phyloP scores from a whole-genome alignment of 2,329 filamentous ascomycete species.

The Penicillium sp. region DNA sequence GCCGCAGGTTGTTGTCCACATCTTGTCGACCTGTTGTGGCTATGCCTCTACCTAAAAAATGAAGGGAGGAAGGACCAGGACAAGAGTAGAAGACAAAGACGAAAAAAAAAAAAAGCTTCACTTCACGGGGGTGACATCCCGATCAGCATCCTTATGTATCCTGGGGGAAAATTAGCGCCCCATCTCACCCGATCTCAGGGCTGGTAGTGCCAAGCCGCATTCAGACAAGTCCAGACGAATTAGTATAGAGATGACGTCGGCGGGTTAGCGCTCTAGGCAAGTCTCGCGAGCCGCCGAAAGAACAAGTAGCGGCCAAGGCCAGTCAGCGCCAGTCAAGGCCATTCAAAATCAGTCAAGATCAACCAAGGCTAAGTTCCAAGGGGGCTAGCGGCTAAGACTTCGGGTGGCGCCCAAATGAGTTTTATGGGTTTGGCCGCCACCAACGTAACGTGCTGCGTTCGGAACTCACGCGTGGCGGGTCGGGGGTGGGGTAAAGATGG shows the following conservation, averaged over 20 bases:
- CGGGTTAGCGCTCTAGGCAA: conserved; percentile 4
- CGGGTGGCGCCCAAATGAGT: neutral
- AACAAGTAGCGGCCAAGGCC: neutral
- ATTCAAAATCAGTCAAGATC: neutral
- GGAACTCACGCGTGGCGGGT: neutral
- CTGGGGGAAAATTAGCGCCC: neutral
- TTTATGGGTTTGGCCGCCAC: neutral
- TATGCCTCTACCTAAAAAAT: neutral
- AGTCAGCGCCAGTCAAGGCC: neutral
- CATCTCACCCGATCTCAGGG: neutral
- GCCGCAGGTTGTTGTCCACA: conserved; percentile 30
- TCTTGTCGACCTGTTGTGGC: conserved; percentile 14
- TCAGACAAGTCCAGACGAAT: conserved; percentile 1
- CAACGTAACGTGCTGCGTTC: neutral
- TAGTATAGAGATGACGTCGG: conserved; percentile 5
- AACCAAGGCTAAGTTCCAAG: neutral
- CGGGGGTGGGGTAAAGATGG: neutral
- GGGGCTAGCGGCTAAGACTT: conserved; percentile 2
- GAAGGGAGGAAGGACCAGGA: conserved; percentile 2
- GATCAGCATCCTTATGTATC: conserved; percentile 1
- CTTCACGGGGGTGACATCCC: neutral
- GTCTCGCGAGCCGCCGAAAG: conserved; percentile 6
- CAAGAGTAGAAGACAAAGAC: neutral
- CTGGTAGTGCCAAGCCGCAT: neutral
- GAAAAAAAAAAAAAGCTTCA: neutral